Evolutionary conservation across 2,329 filamentous ascomycete species (phyloP), one percentile per base, ranked within the genome.

Genomic region (Coniella lustricola): DNA sequence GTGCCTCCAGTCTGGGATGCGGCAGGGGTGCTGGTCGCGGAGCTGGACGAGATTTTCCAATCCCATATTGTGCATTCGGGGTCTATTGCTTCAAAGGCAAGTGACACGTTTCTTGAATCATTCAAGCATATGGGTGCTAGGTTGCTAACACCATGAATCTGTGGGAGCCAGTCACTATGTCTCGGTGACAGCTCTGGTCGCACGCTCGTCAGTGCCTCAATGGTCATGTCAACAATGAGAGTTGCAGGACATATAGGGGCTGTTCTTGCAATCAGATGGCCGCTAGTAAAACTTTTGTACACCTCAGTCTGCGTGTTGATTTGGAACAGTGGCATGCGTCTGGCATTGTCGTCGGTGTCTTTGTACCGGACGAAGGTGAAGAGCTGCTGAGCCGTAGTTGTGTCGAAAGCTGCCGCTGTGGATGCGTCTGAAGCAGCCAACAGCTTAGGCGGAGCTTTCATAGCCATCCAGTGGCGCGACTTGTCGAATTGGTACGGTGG

Each of bases 401-500:
- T 35, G 31, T n/a, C 31, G 17, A 22, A 10, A n/a, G 35, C n/a
- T n/a, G n/a, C n/a, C n/a, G n/a, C n/a, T n/a, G n/a, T n/a, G n/a
- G n/a, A n/a, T n/a, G n/a, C n/a, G n/a, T n/a, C n/a, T n/a, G n/a
- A n/a, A n/a, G n/a, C n/a, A n/a, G n/a, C n/a, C n/a, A n/a, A n/a
- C n/a, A 20, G 10, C 42, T 21, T 50, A 34, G 58, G 54, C 25
- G 43, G 57, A 37, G 43, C 14, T 43, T 58, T 21, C 35, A 37
- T 18, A 10, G 66, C 7, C 64, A 45, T 20, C 14, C 42, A 22
- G 4, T 21, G 13, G 22, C 36, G 40, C 16, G 32, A 37, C 38
- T 65, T 63, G 12, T 71, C 67, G 49, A 73, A 72, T 35, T 72
- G 69, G 48, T 72, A 71, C 0, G 68, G 65, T 0, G 69, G 70